phyloP scores from a whole-genome alignment of 164 flowering plant genomes.

The Vitis rupestris region DNA sequence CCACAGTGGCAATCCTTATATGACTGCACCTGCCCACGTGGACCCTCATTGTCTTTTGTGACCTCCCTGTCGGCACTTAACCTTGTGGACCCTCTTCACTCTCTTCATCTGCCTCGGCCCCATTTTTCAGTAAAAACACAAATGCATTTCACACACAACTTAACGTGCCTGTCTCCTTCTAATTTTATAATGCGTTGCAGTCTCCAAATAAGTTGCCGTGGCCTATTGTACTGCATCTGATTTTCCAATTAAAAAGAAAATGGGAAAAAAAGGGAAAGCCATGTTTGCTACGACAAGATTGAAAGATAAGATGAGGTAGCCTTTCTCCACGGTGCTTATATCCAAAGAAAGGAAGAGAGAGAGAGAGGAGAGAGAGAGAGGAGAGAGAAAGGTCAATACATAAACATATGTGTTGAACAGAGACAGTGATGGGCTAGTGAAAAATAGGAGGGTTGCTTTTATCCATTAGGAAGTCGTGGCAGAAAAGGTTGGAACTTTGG shows the following conservation, averaged over 20 bases:
- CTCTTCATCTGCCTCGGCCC: too few species aligned
- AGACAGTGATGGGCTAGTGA: background rate
- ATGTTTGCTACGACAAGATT: constrained; percentile 18
- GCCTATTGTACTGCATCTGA: too few species aligned
- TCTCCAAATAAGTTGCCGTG: too few species aligned
- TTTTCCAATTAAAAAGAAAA: too few species aligned
- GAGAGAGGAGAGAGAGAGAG: background rate
- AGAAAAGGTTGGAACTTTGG: constrained; percentile 13
- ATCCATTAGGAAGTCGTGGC: constrained; percentile 39
- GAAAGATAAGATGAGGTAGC: constrained; percentile 16
- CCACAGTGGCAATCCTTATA: constrained; percentile 10
- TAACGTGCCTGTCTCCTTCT: too few species aligned
- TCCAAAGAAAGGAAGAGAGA: background rate
- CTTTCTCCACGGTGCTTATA: background rate
- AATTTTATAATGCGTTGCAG: too few species aligned
- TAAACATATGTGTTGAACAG: background rate
- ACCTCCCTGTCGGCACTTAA: background rate
- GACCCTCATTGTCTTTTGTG: background rate
- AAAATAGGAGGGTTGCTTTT: constrained; percentile 12
- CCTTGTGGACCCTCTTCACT: background rate
- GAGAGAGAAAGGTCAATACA: background rate
- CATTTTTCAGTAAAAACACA: too few species aligned
- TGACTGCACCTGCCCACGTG: background rate
- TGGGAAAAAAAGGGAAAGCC: background rate
- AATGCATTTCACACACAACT: too few species aligned